Percentiles rank a stretch among this genome's conserved stretches.
Evolutionary conservation across 2,329 filamentous ascomycete species (phyloP).

Genomic region (Zymoseptoria ardabiliae): DNA sequence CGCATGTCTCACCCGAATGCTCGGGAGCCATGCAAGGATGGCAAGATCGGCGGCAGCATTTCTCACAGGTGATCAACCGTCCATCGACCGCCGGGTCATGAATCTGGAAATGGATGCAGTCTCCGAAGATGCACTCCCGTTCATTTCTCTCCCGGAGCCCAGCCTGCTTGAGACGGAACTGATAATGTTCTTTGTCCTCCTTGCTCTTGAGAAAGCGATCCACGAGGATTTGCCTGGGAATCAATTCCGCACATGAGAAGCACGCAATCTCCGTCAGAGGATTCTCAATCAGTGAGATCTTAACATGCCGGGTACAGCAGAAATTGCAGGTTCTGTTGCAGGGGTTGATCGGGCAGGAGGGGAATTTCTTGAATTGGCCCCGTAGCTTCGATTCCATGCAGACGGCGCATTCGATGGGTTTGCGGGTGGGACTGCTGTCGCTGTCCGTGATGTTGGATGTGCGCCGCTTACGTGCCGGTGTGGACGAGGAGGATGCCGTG

Average conservation of each 20-base stretch:
- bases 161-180: neutral
- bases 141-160: neutral
- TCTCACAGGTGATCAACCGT: neutral
- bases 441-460: neutral
- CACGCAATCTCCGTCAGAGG: neutral
- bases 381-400: neutral
- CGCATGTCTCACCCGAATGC: neutral
- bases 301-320: neutral
- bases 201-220: neutral
- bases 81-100: neutral
- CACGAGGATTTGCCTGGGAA: neutral
- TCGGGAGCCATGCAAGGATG: neutral
- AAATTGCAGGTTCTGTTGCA: constrained; percentile 3
- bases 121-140: neutral
- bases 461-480: neutral
- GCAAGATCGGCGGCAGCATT: neutral
- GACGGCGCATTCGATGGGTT: neutral
- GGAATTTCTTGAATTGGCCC: constrained; percentile 1
- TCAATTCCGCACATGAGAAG: neutral
- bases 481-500: neutral
- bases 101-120: neutral
- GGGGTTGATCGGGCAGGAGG: neutral
- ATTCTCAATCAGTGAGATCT: neutral
- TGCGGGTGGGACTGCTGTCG: neutral
- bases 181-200: neutral